A percentile compares a stretch with the other conserved stretches of the same genome.
These are phyloP conservation scores for Chenopodium quinoa DNA, from an alignment of 148 eudicot genomes.

Conservation along the genomic window DNA sequence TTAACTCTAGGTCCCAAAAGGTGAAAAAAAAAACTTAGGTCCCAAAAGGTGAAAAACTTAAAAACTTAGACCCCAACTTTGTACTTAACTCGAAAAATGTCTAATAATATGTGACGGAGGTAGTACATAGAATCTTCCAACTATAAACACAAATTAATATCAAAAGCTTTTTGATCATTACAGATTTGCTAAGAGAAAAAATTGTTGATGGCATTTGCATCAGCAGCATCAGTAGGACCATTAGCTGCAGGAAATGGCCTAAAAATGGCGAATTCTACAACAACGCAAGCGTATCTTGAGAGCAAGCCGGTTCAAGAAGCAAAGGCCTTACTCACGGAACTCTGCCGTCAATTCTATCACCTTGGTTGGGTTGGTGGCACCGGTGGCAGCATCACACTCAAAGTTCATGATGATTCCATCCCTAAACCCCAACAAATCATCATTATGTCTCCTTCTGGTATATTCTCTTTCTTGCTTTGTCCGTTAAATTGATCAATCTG, in stretches of 20 bases:
- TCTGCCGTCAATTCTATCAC: slow-evolving; percentile 85
- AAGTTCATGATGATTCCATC: slow-evolving; percentile 79
- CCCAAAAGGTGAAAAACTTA: too few relatives aligned
- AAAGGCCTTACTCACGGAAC: slow-evolving; percentile 64
- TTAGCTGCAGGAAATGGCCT: slow-evolving; percentile 36
- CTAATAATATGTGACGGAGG: too few relatives aligned
- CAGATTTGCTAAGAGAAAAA: too few relatives aligned
- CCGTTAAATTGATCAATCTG: not conserved
- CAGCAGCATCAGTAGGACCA: slow-evolving; percentile 38
- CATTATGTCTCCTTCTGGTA: slow-evolving; percentile 97
- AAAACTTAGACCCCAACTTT: too few relatives aligned
- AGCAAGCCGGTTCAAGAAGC: slow-evolving; percentile 62
- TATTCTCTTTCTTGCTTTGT: slow-evolving; percentile 2
- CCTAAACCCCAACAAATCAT: slow-evolving; percentile 80
- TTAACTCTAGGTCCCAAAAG: too few relatives aligned
- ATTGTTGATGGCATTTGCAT: slow-evolving; percentile 24
- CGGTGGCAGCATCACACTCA: slow-evolving; percentile 93
- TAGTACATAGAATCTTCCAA: too few relatives aligned
- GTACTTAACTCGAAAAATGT: too few relatives aligned
- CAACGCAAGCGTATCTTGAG: slow-evolving; percentile 63
- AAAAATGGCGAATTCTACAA: slow-evolving; percentile 31
- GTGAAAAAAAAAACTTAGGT: too few relatives aligned
- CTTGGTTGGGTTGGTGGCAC: slow-evolving; percentile 99
- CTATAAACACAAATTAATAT: too few relatives aligned
- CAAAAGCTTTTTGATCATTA: too few relatives aligned